Base-by-base conservation (phyloP, 345 rosid genomes). In the Firmiana major region DNA sequence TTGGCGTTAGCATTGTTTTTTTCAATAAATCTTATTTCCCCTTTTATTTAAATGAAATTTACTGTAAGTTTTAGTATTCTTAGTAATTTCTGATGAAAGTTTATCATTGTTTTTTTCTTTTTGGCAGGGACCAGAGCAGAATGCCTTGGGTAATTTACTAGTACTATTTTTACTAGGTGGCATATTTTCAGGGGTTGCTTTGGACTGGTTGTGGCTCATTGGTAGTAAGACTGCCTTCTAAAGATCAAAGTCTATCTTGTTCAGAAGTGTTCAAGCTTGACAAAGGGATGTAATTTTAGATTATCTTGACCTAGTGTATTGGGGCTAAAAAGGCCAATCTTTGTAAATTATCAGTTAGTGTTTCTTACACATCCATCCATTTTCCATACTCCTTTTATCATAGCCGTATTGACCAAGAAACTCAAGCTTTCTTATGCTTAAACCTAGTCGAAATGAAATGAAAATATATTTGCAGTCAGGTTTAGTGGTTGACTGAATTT, bases 151-250 rank as follows among this genome's bases (percentile, higher is more conserved):
- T 17, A 96, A 96, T 76, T 73, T 96, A 76, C 92, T 93, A 46
- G 97, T 93, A 69, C 46, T 91, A 9, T 91, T 83, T 78, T 31
- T 92, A 26, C 24, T 88, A 66, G 94, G 83, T 3, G 98, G 94
- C 21, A 78, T 91, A 79, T 89, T 89, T 83, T 72, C 89, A 0
- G 97, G 99, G 8, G 90, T 90, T 63, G 53, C 91, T 58, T 88
- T 92, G 54, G 99, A 87, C 51, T 92, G 98, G 97, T 74, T 93
- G 60, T 93, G 98, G 97, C 90, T 95, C 72, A 88, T 93, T 26
- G 94, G 95, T 17, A 86, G 85, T 59, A 80, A 85, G 36, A 69
- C 81, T 74, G 83, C 85, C 58, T 90, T 86, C 13, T 88, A 57
- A 54, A 53, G 28, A 42, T 16, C 3, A 26, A 40, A 55, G 45